These are phyloP conservation scores for Penicillium glabrum DNA, from an alignment of 2,329 filamentous ascomycete species.

Conservation along the genomic window DNA sequence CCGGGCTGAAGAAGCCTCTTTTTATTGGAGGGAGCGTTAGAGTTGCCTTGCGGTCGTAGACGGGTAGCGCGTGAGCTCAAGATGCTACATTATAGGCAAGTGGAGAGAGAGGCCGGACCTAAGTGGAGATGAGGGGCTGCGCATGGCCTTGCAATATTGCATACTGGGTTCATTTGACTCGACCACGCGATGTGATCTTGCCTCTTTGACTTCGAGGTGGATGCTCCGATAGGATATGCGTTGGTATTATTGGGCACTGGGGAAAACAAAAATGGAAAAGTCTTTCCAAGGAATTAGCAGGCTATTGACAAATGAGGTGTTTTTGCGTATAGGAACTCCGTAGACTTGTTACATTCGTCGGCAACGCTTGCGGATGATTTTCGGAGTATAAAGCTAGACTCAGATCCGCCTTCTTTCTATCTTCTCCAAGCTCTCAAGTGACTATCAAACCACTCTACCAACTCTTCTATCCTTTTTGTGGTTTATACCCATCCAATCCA, in stretches of 20 bases:
- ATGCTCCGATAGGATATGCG: constrained; percentile 9
- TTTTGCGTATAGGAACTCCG: neutral
- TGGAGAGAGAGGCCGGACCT: neutral
- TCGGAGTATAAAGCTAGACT: constrained; percentile 19
- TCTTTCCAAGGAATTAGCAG: neutral
- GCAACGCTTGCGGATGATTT: neutral
- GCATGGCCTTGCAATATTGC: neutral
- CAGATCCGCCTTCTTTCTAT: constrained; percentile 1
- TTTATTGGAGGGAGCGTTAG: constrained; percentile 18
- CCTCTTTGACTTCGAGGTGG: neutral
- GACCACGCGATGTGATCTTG: constrained; percentile 20
- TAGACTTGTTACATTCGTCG: neutral
- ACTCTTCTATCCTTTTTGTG: constrained; percentile 13
- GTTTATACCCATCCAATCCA: constrained; percentile 10
- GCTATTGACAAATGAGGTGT: neutral
- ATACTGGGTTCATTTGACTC: constrained; percentile 19
- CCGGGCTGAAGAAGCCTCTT: neutral
- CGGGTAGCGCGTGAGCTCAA: constrained; percentile 21
- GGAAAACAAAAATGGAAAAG: neutral
- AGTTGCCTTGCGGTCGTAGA: constrained; percentile 6
- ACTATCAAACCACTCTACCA: neutral
- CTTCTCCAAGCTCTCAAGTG: neutral
- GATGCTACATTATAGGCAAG: neutral
- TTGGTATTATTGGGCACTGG: neutral
- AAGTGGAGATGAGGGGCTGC: neutral